phyloP scores from a whole-genome alignment of 106 monocot genomes.

The Vanilla planifolia region DNA sequence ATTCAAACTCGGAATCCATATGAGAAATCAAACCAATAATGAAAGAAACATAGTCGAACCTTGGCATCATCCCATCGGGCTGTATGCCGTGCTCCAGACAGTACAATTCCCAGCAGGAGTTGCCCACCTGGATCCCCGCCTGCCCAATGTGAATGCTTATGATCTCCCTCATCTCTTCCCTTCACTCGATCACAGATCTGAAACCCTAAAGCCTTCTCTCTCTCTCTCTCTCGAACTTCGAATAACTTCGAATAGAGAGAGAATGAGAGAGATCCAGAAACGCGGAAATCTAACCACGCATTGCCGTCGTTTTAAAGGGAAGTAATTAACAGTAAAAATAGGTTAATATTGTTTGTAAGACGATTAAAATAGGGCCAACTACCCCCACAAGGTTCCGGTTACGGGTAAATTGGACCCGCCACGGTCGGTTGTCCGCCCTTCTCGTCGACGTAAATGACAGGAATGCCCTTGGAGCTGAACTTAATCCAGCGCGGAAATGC shows the following conservation, averaged over 20 bases:
- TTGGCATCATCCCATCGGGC: conserved; percentile 26
- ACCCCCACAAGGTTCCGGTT: neutral
- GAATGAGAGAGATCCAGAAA: neutral
- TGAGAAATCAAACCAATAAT: neutral
- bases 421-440: too few relatives aligned
- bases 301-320: neutral
- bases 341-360: neutral
- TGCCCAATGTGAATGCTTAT: conserved; percentile 30
- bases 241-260: neutral
- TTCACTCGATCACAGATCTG: conserved; percentile 11
- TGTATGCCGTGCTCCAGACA: conserved; percentile 33
- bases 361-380: neutral
- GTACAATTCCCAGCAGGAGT: conserved; percentile 32
- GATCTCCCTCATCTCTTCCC: conserved; percentile 23
- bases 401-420: too few relatives aligned
- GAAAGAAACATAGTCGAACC: neutral
- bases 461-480: too few relatives aligned
- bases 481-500: too few relatives aligned
- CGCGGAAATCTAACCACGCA: too few relatives aligned
- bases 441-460: too few relatives aligned
- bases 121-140: conserved; percentile 32
- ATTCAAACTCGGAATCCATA: too few relatives aligned
- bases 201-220: conserved; percentile 8
- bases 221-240: neutral
- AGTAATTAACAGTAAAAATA: neutral